Evolutionary conservation across 805 yeast genomes (phyloP), one percentile per base, ranked within the genome.

Genomic region (Candida nemodendra): DNA sequence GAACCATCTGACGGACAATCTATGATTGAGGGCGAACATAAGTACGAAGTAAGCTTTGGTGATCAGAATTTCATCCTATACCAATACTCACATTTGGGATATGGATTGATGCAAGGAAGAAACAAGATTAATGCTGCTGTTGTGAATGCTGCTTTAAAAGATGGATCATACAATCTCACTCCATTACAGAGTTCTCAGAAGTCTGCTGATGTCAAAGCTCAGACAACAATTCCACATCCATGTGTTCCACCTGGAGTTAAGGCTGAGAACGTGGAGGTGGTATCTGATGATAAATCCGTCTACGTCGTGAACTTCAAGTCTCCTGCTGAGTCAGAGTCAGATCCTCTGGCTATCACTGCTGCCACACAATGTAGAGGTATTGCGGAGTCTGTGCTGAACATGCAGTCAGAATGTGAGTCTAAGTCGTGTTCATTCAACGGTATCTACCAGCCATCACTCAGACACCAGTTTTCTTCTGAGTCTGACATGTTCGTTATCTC

Each of bases 341-440:
- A 57, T 31, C 52, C 56, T 4, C 29, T 48, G 32, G 61, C 64
- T 12, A 44, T 41, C 18, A 39, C 82, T n/a, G 71, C 84, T 9
- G 84, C 93, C 5, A 72, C 90, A 31, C 95, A 88, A 64, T 93
- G 99, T 69, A 79, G 96, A 48, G 75, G 68, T 57, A 61, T 93
- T 29, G 88, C 97, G 19, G 98, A 91, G 60, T 59, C 73, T 37
- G 76, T 88, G 28, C 74, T 93, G 58, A 82, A 86, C 67, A 91
- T 91, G 67, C 96, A 89, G 28, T 72, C 76, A 12, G 78, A 72
- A 44, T 93, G 99, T 71, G 59, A 69, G 2, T 57, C 71, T 22
- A 76, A 78, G 41, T 95, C 99, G 38, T 93, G 99, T 64, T 86
- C 97, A 2, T 93, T 93, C 75, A 88, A 91, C 59, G 99, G 99